These are phyloP conservation scores for Citrullus mucosospermus DNA, from an alignment of 306 rosid genomes.

Conservation along the genomic window DNA sequence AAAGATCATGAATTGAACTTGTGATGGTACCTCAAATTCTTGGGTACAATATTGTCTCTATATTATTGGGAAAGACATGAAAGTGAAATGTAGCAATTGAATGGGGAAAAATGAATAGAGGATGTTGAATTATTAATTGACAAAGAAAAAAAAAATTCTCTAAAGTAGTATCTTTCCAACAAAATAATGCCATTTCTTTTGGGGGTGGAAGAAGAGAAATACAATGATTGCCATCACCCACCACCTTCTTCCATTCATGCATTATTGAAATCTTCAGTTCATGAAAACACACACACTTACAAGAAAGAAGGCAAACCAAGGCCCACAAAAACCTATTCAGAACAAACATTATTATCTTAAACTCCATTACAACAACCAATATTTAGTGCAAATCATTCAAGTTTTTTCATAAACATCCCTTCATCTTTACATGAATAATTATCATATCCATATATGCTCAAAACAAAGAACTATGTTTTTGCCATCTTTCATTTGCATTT, in stretches of 20 bases:
- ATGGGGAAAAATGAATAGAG: not conserved
- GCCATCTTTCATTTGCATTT: not conserved
- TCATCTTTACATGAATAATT: not conserved
- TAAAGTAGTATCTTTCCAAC: not conserved
- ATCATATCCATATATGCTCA: not conserved
- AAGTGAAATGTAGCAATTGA: not conserved
- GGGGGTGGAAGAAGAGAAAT: not conserved
- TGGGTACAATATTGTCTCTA: not conserved
- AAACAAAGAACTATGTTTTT: not conserved
- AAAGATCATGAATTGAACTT: too few relatives aligned
- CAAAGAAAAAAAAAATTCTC: not conserved
- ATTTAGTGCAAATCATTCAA: not conserved
- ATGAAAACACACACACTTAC: too few relatives aligned
- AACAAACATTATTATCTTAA: not conserved
- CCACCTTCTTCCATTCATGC: not conserved
- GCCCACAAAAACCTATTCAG: not conserved
- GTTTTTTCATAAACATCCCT: not conserved
- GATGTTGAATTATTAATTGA: not conserved
- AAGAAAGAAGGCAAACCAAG: not conserved
- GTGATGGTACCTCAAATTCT: not conserved
- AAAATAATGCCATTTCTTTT: not conserved
- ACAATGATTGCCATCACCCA: not conserved
- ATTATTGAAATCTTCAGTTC: not conserved
- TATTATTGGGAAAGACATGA: not conserved
- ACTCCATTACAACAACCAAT: not conserved